Base-by-base conservation (phyloP, 2,329 filamentous ascomycete species). In the Whalleya microplaca region DNA sequence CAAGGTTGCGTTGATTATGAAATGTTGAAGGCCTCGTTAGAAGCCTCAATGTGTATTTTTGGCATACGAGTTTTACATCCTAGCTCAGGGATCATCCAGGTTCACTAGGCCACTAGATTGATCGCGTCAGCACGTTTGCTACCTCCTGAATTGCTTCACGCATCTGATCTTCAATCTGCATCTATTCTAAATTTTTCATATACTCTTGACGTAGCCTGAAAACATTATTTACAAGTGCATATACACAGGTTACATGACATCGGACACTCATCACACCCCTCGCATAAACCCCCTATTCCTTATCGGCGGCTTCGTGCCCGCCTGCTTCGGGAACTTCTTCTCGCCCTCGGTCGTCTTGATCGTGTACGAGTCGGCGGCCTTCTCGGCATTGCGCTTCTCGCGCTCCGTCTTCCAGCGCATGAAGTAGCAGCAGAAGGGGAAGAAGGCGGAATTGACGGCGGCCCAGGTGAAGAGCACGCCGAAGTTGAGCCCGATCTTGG, bases 401-500 rank as follows among this genome's bases (percentile, higher is more conserved):
- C 59, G 60, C 63, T 73, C 70, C 20, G 55, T 71, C 62, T 74
- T 76, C 76, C 76, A 78, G 14, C 73, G 65, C 74, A 77, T 74
- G 42, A 76, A 69, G 45, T 73, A 74, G 59, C 73, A 77, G 52
- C 73, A 75, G 2, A 84, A 60, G 0, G 82, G 84, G 64, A 85
- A 87, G 7, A 87, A 57, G 0, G 68, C 64, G 0, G 80, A 79
- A 54, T 83, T 83, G 3, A 85, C 69, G 0, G 74, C 81, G 1
- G 70, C 71, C 85, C 84, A 88, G 0, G 79, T 80, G 56, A 87
- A 80, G 43, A 89, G 67, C 1, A 88, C 72, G 0, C 81, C 85
- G 68, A 88, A 83, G 59, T 88, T 82, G 2, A 86, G 68, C 0
- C 84, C 84, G 48, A 88, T 82, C 14, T 78, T 69, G 0, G 80